Evolutionary conservation across 257 asterid species (phyloP), one percentile per base, ranked within the genome.

Genomic region (Solanum chaucha): DNA sequence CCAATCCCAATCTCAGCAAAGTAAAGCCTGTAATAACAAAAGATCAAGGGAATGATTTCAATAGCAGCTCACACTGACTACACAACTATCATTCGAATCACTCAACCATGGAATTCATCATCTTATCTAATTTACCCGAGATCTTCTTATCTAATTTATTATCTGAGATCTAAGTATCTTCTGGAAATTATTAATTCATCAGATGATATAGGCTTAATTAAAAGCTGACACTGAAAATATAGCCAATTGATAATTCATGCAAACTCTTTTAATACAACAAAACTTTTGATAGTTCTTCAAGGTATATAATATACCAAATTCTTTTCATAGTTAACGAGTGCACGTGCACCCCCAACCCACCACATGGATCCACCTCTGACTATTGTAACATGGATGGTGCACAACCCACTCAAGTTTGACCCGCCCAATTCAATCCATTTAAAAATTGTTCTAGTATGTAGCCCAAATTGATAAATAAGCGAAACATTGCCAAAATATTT

Each of bases 1-100:
- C 99, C 99, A 86, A 97, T 96, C 86, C 98, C 98, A 78, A 97
- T 94, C 92, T 91, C 92, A 87, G 99, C 96, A 87, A 93, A 97
- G 93, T 97, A 97, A 85, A 97, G 99, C 94, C 99, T 97, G 92
- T 90, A 92, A 88, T 41, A 81, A 48, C 85, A 48, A 48, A 80
- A 80, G 85, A 81, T 81, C 41, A 3, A 48, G 44, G 24, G 20
- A 48, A 81, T 48, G 41, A 81, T 81, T 46, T 81, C 85, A 48
- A 28, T 48, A 81, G 85, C 10, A 81, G 28, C 41, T 35, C 68
- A 81, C 48, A 48, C 28, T 28, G 44, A 81, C 85, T 17, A 15
- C 68, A 28, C 22, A 80, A 46, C 65, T 26, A 46, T 78, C 38
- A 44, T 41, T 26, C 22, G n/a, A 44, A 41, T 77, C 84, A 77